Conservation (phyloP, 495 filamentous ascomycete genomes). For the Trichoderma asperelloides region DNA sequence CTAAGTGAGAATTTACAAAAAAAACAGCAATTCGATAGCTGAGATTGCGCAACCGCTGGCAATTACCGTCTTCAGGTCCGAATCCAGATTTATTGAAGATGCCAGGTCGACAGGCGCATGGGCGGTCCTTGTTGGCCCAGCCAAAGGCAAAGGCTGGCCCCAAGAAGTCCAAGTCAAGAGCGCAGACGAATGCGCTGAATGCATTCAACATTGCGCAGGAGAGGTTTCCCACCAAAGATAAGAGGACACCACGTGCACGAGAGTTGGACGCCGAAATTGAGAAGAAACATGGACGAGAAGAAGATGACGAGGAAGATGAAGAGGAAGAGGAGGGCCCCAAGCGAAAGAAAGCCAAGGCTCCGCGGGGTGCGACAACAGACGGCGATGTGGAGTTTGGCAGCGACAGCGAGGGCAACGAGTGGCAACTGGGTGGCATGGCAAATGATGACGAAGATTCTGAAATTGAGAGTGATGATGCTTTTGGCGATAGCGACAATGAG, state of each 20-base stretch:
- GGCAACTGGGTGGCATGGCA: constrained; percentile 64
- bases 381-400: constrained; percentile 51
- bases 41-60: not conserved
- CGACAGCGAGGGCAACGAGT: constrained; percentile 83
- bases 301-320: constrained; percentile 46
- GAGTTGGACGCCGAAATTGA: constrained; percentile 32
- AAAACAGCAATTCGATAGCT: not conserved
- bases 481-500: constrained; percentile 84
- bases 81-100: constrained; percentile 31
- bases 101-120: constrained; percentile 62
- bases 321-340: constrained; percentile 43
- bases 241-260: constrained; percentile 33
- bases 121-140: constrained; percentile 33
- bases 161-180: constrained; percentile 34
- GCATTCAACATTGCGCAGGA: constrained; percentile 77
- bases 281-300: constrained; percentile 32
- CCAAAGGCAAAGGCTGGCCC: constrained; percentile 35
- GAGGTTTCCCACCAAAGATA: constrained; percentile 31
- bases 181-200: constrained; percentile 55
- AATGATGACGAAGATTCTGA: constrained; percentile 72
- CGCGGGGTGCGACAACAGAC: constrained; percentile 36
- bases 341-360: constrained; percentile 34
- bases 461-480: constrained; percentile 86
- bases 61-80: not conserved
- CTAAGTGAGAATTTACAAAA: constrained; percentile 1